phyloP scores from a whole-genome alignment of 2,329 filamentous ascomycete genomes.

The Zasmidium angulare region DNA sequence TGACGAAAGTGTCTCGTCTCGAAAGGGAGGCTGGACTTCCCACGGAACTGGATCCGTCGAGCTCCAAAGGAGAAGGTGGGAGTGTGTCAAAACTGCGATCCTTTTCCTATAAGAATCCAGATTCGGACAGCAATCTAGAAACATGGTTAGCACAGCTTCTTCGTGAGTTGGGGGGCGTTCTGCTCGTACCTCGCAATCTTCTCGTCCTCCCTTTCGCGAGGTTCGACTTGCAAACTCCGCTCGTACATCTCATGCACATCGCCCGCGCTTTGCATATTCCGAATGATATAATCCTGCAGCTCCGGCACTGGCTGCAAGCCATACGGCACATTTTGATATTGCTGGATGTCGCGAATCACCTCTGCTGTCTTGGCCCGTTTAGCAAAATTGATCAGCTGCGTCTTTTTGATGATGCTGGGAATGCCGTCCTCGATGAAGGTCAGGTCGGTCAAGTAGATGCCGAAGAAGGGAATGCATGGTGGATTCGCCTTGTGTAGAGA shows the following conservation, averaged over 20 bases:
- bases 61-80: constrained; percentile 3
- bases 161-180: not conserved
- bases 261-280: constrained; percentile 90
- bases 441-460: constrained; percentile 96
- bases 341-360: constrained; percentile 96
- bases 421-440: constrained; percentile 99
- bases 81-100: constrained; percentile 18
- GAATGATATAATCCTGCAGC: constrained; percentile 93
- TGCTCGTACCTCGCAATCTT: constrained; percentile 89
- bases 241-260: constrained; percentile 99
- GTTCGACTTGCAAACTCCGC: constrained; percentile 89
- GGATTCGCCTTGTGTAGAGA: constrained; percentile 89
- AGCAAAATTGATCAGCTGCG: constrained; percentile 95
- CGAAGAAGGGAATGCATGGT: constrained; percentile 97
- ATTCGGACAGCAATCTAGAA: constrained; percentile 53
- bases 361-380: constrained; percentile 98
- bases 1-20: constrained; percentile 2
- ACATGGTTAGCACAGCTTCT: constrained; percentile 16
- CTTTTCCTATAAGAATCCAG: constrained; percentile 50
- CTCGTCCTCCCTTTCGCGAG: constrained; percentile 94
- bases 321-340: constrained; percentile 98
- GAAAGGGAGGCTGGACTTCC: constrained; percentile 18
- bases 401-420: constrained; percentile 92
- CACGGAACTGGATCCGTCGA: not conserved
- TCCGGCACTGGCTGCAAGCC: constrained; percentile 84